Base-by-base conservation (phyloP, 139 green algal species). In the Prasinococcaceae sp. region DNA sequence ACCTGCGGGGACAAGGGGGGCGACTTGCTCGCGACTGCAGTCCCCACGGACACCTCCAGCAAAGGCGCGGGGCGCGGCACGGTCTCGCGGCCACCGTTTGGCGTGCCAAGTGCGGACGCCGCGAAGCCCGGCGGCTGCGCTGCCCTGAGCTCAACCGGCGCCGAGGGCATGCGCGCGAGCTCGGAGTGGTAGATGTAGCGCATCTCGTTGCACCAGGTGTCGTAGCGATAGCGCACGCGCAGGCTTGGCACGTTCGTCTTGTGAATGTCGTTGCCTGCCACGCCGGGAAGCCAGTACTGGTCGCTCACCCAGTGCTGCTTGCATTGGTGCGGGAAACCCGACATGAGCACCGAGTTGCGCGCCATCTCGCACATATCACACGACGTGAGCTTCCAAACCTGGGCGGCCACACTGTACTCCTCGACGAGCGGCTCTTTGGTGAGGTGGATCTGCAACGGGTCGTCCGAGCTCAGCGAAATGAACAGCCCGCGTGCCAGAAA, bases 231-330 rank as follows among this genome's bases (percentile, higher is more conserved):
- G 26, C 84, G 72, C 66, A 97, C 73, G 39, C 90, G 77, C 53
- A 97, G 74, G 57, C 93, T 84, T 28, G 90, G 90, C 54, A 98
- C 90, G 66, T 98, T 98, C 28, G 86, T 95, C 66, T 92, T 93
- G 47, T 96, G 77, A 44, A 96, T 94, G 79, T 96, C 84, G 68
- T 98, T 98, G 39, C 87, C 90, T 28, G 85, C 76, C 0, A 82
- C 81, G 16, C 89, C 89, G 2, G 66, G 62, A 20, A 55, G 58
- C 28, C 29, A 69, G 46, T 72, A 69, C 17, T 58, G 20, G 16
- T 37, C 16, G 2, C 54, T 51, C 19, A 73, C 24, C 64, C 64
- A 72, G 33, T 72, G 63, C 20, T 25, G 23, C 60, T 72, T 85
- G 66, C 69, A 74, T 16, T 78, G 70, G 65, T 93, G 82, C 5